Percentiles rank a stretch among this genome's conserved stretches.
phyloP scores from a whole-genome alignment of 2,329 filamentous ascomycete genomes.

The Leptographium lundbergii region DNA sequence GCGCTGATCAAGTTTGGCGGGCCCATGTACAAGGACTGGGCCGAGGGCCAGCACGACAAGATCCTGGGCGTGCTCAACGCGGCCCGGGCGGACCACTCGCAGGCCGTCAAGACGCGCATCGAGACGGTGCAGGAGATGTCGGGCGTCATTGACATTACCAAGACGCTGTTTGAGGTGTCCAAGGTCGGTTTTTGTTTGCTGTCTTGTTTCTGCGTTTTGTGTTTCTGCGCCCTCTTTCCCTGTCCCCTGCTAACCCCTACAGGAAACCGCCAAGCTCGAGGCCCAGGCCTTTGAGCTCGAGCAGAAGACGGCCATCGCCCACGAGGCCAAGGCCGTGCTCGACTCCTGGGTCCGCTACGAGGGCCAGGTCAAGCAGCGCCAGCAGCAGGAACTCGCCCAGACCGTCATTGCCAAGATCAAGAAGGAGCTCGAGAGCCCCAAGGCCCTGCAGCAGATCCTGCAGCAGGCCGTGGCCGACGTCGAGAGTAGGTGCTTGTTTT shows the following conservation, averaged over 20 bases:
- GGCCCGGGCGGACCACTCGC: conserved; percentile 86
- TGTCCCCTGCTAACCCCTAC: conserved; percentile 11
- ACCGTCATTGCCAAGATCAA: conserved; percentile 92
- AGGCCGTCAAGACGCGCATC: conserved; percentile 90
- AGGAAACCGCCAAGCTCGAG: conserved; percentile 97
- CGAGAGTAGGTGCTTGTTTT: too few relatives aligned
- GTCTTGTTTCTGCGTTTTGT: neutral
- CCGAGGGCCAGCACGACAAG: conserved; percentile 76
- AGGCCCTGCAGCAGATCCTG: conserved; percentile 91
- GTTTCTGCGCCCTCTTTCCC: neutral
- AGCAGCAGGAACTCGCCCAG: conserved; percentile 92
- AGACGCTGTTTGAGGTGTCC: conserved; percentile 92
- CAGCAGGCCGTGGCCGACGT: conserved; percentile 93
- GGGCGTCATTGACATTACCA: conserved; percentile 91
- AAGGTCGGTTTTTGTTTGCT: conserved; percentile 47
- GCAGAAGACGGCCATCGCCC: conserved; percentile 83
- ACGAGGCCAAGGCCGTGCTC: conserved; percentile 88
- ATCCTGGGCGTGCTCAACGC: conserved; percentile 92
- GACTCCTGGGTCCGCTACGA: conserved; percentile 99
- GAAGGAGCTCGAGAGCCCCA: conserved; percentile 98
- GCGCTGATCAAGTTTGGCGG: conserved; percentile 89
- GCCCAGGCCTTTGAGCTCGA: conserved; percentile 93
- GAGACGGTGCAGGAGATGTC: conserved; percentile 89
- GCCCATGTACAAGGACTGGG: conserved; percentile 86
- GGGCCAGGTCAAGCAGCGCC: conserved; percentile 94